Evolutionary conservation across 2,329 filamentous ascomycete species (phyloP), one percentile per base, ranked within the genome.

Genomic region (Neonectria magnoliae): DNA sequence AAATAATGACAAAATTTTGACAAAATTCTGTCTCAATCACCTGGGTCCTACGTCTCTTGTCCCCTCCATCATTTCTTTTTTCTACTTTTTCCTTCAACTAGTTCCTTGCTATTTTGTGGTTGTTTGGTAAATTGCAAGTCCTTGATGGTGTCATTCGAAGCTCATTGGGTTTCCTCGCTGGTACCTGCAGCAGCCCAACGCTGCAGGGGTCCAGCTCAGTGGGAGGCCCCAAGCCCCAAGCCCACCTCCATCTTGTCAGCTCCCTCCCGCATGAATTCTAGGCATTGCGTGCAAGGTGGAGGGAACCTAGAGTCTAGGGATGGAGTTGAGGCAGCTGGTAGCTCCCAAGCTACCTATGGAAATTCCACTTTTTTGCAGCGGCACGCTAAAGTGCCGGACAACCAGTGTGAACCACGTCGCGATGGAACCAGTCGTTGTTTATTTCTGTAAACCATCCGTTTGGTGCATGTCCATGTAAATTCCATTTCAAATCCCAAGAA

Each of bases 371-470:
- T 27, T 29, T 27, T 11, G 25, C 16, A 18, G 27, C 4, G n/a
- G 47, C 14, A 11, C 25, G 16, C 25, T 48, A 48, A 18, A 48
- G 25, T 29, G 22, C 16, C 16, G 25, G 14, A 38, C 36, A 38
- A 38, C 36, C 36, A 38, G 11, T 27, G 11, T 27, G n/a, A 29
- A n/a, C 13, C 47, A 50, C 47, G 22, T 36, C 31, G 33, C 22
- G 51, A 14, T 31, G 27, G 20, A 41, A 53, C 20, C 20, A 38
- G 31, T 9, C 13, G 13, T 5, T 27, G 51, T 4, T 38, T 16
- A 16, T 70, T 67, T 61, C 42, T 60, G 51, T 33, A 41, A 38
- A 53, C 58, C 22, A 53, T 38, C 50, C 31, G 47, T 25, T n/a
- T 50, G n/a, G 41, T 20, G 38, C 27, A 44, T n/a, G 25, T 27